Conservation (phyloP, 2,329 filamentous ascomycete genomes). For the Fusarium setosum region DNA sequence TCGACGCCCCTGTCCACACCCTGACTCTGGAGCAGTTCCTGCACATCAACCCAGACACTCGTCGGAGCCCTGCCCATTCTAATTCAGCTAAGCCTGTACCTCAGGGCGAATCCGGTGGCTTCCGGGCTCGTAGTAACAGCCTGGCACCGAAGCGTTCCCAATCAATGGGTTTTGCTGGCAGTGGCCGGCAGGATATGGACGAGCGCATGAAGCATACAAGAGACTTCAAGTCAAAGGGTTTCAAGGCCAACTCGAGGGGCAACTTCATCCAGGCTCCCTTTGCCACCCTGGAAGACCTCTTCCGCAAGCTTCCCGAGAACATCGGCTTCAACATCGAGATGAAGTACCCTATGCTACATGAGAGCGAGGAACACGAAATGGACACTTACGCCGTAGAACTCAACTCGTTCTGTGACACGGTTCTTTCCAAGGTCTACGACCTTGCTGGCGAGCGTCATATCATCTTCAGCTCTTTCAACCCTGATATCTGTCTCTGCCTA, state of each 20-base stretch:
- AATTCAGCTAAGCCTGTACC: constrained; percentile 18
- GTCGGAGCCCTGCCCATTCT: constrained; percentile 23
- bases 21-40: constrained; percentile 96
- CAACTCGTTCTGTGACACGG: constrained; percentile 95
- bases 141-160: constrained; percentile 61
- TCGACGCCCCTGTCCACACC: constrained; percentile 95
- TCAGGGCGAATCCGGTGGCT: constrained; percentile 48
- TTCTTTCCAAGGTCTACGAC: constrained; percentile 91
- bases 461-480: constrained; percentile 97
- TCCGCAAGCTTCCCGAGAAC: constrained; percentile 81
- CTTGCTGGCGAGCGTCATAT: constrained; percentile 85
- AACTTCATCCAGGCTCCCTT: constrained; percentile 97
- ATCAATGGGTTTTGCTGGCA: constrained; percentile 64
- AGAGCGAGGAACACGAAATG: constrained; percentile 96
- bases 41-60: constrained; percentile 76
- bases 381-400: constrained; percentile 95
- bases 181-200: constrained; percentile 57
- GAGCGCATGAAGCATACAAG: constrained; percentile 98
- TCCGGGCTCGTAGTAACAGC: constrained; percentile 51
- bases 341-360: constrained; percentile 98
- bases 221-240: constrained; percentile 94
- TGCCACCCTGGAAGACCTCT: constrained; percentile 93
- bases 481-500: constrained; percentile 92
- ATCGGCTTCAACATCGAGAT: constrained; percentile 99
- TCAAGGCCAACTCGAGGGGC: constrained; percentile 93